Evolutionary conservation across 192 early-diverging fungal genomes (phyloP).

Genomic region (Rhizophlyctis rosea): DNA sequence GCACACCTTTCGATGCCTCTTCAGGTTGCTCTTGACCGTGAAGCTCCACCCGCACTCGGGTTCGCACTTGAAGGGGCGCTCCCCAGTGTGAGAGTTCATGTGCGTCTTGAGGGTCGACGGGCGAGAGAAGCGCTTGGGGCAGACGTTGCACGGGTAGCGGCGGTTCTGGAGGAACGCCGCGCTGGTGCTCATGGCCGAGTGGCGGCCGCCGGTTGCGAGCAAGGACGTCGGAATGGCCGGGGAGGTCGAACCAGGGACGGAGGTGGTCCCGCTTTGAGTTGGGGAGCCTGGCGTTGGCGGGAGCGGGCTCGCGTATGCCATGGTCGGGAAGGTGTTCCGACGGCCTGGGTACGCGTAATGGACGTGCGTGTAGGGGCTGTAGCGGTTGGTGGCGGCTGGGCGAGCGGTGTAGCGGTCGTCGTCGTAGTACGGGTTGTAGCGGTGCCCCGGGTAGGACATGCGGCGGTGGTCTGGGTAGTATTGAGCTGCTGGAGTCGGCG

Average conservation of each 20-base stretch:
- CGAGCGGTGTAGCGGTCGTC: no score
- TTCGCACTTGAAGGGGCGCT: conserved; percentile 32
- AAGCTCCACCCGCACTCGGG: conserved; percentile 35
- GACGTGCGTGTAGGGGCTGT: no score
- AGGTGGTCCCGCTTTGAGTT: not conserved
- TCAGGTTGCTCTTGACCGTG: conserved; percentile 35
- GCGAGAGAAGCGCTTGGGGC: conserved; percentile 35
- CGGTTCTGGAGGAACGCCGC: not conserved
- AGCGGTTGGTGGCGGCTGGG: no score
- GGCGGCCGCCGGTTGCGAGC: not conserved
- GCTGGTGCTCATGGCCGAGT: no score
- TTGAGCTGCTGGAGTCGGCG: no score
- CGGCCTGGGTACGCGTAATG: no score
- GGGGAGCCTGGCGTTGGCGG: not conserved
- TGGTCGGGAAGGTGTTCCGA: no score
- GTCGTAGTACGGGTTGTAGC: no score
- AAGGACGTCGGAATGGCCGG: not conserved
- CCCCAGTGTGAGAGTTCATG: conserved; percentile 36
- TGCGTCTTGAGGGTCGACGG: conserved; percentile 34
- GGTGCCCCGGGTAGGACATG: no score
- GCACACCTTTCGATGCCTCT: conserved; percentile 34
- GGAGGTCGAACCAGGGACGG: not conserved
- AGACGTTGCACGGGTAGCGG: conserved; percentile 28
- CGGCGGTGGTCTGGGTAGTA: no score
- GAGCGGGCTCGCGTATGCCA: no score